Evolutionary conservation across 2,329 filamentous ascomycete genomes (phyloP), one percentile per base, ranked within the genome.

Genomic region (Periconia macrospinosa): DNA sequence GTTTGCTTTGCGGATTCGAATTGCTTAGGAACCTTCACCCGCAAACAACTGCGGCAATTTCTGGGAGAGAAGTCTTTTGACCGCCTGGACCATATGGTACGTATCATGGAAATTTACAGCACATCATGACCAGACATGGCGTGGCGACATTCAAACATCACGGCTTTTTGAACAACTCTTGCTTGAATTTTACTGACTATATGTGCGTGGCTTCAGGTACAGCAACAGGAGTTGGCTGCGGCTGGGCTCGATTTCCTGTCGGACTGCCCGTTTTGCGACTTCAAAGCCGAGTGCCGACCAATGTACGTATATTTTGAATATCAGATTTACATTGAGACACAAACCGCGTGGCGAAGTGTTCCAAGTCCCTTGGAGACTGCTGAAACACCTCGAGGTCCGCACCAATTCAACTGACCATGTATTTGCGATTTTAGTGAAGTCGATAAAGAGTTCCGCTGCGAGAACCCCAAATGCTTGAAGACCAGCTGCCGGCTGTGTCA

Each of bases 261-360:
- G 30, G 85, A 83, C 30, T 96, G 91, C 60, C 90, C 91, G 0
- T 94, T 92, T 66, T 96, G 91, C 70, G 86, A 89, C 19, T 95
- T 85, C 75, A 90, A 89, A 41, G 89, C 86, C 33, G 88, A 91
- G 54, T 89, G 85, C 58, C 85, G 23, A 27, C 23, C 23, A 27
- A 27, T 27, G 23, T 27, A 27, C 23, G 23, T 27, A 27, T 27
- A 27, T 27, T 27, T 8, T 27, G 23, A 8, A 27, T 27, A 27
- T 3, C 5, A 27, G n/a, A n/a, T n/a, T n/a, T 27, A 27, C 23
- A 27, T 27, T 27, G 3, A 5, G 3, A 8, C 23, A 27, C 5
- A 27, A 27, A 27, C 23, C 23, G 8, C 23, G 23, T 5, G 23
- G 23, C 23, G 23, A 27, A 27, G 23, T 27, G 23, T 8, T 27